These are phyloP conservation scores for Emydomyces testavorans DNA, from an alignment of 2,329 filamentous ascomycete species.

Conservation along the genomic window DNA sequence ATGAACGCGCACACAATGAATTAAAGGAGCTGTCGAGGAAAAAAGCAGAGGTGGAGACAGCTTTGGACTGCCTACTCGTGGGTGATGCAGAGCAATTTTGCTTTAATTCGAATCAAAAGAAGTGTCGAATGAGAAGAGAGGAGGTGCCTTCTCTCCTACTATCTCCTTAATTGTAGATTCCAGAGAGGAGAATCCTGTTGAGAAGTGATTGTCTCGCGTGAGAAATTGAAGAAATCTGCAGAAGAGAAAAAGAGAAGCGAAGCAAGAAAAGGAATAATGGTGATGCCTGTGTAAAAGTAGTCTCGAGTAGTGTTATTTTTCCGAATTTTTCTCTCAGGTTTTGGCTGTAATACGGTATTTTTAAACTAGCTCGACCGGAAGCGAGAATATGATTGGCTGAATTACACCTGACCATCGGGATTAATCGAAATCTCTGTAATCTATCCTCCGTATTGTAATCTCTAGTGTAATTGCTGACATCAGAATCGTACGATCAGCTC, in stretches of 20 bases:
- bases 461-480: no score
- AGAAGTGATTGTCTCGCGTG: not conserved
- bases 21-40: not conserved
- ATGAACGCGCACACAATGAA: slow-evolving; percentile 40
- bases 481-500: no score
- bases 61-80: not conserved
- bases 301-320: no score
- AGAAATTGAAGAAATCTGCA: not conserved
- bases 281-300: not conserved
- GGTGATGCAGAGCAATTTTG: not conserved
- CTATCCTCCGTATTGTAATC: no score
- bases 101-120: not conserved
- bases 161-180: slow-evolving; percentile 5
- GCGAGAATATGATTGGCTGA: no score
- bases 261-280: not conserved
- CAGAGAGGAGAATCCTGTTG: slow-evolving; percentile 6
- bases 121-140: not conserved
- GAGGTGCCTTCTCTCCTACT: not conserved
- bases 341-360: no score
- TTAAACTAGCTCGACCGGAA: no score
- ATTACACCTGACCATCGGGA: no score
- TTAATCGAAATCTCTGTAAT: no score
- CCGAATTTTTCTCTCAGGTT: no score
- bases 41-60: not conserved
- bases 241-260: not conserved